Conservation (phyloP, 2,329 filamentous ascomycete species). For the Cladophialophora carrionii region DNA sequence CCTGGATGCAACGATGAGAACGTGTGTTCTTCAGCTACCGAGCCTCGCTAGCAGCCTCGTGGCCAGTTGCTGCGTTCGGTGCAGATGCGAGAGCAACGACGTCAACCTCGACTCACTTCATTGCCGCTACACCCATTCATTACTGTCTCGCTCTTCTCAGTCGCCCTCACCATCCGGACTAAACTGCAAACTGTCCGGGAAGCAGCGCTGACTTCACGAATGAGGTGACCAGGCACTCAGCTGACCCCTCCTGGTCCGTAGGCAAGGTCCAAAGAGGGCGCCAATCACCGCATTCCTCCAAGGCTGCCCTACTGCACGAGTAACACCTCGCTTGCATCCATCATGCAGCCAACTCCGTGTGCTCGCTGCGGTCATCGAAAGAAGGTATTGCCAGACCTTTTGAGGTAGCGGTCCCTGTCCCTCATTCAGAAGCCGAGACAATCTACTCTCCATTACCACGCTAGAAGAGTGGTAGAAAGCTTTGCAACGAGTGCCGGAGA, state of each 20-base stretch:
- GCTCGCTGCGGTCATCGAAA: not conserved
- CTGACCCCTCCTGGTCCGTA: constrained; percentile 28
- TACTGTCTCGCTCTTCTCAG: constrained; percentile 4
- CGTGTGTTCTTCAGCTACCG: constrained; percentile 2
- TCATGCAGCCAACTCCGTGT: constrained; percentile 2
- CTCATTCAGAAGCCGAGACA: not conserved
- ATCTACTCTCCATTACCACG: not conserved
- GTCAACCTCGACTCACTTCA: constrained; percentile 8
- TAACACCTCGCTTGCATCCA: constrained; percentile 5
- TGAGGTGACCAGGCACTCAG: constrained; percentile 21
- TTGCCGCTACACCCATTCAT: constrained; percentile 13
- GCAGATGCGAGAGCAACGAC: not conserved
- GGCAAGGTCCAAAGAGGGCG: constrained; percentile 27
- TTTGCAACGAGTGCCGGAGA: not conserved
- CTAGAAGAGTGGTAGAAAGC: constrained; percentile 2
- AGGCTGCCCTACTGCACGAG: constrained; percentile 27
- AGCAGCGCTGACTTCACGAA: constrained; percentile 8
- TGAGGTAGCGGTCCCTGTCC: not conserved
- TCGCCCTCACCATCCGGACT: constrained; percentile 2
- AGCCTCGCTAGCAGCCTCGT: constrained; percentile 8
- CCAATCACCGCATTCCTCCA: constrained; percentile 24
- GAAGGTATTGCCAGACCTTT: not conserved
- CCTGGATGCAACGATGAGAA: not conserved
- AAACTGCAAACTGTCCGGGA: constrained; percentile 1
- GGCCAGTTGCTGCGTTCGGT: not conserved